phyloP scores from a whole-genome alignment of 1,284 basidiomycete genomes.

The Malassezia restricta region DNA sequence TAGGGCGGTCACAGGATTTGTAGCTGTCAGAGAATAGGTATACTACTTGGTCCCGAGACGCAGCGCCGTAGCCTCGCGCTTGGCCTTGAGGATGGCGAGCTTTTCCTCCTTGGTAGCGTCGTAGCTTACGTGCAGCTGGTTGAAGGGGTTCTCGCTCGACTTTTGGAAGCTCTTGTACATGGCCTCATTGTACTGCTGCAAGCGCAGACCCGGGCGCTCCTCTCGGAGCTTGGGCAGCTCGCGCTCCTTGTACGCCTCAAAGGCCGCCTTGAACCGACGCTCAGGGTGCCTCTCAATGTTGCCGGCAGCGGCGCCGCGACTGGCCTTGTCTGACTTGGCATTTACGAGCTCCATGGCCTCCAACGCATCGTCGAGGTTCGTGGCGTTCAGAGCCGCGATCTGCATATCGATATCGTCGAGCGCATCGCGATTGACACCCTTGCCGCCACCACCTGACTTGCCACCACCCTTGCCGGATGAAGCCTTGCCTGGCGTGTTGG shows the following conservation, averaged over 20 bases:
- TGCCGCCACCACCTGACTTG: slow-evolving; percentile 43
- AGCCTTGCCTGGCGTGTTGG: slow-evolving; percentile 58
- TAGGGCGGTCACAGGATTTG: slow-evolving; percentile 11
- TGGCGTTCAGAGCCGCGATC: slow-evolving; percentile 56
- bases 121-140: slow-evolving; percentile 54
- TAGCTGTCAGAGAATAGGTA: background rate
- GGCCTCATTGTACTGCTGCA: slow-evolving; percentile 64
- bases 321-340: slow-evolving; percentile 82
- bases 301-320: slow-evolving; percentile 54
- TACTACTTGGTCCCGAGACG: slow-evolving; percentile 17
- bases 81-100: slow-evolving; percentile 56
- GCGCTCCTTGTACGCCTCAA: slow-evolving; percentile 79
- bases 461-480: slow-evolving; percentile 44
- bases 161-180: slow-evolving; percentile 50
- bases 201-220: slow-evolving; percentile 70
- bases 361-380: slow-evolving; percentile 80
- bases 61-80: slow-evolving; percentile 39
- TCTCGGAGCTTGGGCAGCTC: slow-evolving; percentile 66
- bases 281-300: slow-evolving; percentile 85
- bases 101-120: slow-evolving; percentile 72
- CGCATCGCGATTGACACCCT: slow-evolving; percentile 19
- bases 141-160: slow-evolving; percentile 74
- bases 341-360: slow-evolving; percentile 79
- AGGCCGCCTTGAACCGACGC: slow-evolving; percentile 61
- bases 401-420: slow-evolving; percentile 26